Base-by-base conservation (phyloP, 2,329 filamentous ascomycete species). In the Ophiostoma ulmi region DNA sequence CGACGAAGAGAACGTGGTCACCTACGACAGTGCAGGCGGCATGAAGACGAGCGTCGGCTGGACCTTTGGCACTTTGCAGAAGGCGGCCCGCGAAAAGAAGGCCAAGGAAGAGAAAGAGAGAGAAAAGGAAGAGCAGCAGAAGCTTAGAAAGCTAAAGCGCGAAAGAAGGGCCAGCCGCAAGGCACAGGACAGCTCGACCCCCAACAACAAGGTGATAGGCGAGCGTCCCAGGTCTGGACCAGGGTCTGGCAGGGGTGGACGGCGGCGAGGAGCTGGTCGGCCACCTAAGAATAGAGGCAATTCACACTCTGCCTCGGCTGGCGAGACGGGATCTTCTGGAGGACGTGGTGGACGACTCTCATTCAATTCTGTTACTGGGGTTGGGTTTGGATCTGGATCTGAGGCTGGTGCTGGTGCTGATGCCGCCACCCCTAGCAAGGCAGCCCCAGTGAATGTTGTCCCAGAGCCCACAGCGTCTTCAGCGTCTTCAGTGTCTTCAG, bases 241-340 rank as follows among this genome's bases (percentile, higher is more conserved):
- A 1, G 71, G 73, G 10, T 72, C 72, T n/a, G 73, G 73, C 17
- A 64, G 73, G 68, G 73, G 73, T n/a, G 73, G 73, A 17, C 71
- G 72, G 22, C 48, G 73, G 31, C 71, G 38, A 14, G 73, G 73
- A 5, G 73, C 73, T 31, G 73, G 72, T 8, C 70, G 73, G 2
- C 73, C 72, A 7, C 71, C 72, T 1, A 74, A 73, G 52, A 70
- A 69, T 31, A 70, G 69, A 44, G 38, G 48, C 39, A 14, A 52
- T 5, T 69, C 52, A 14, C 55, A 68, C 2, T 69, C 63, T 22
- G 68, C 69, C 41, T 39, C 61, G 7, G 36, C 35, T 36, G 20
- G 63, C 11, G 26, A 36, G 41, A 22, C 22, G 26, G 31, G 13
- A 20, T n/a, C 20, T 63, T 31, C 22, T 36, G 26, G 20, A 48